A percentile compares a stretch with the other conserved stretches of the same genome.
These are phyloP conservation scores for Tetrahymena borealis DNA, from an alignment of 73 alveolate genomes.

Conservation along the genomic window DNA sequence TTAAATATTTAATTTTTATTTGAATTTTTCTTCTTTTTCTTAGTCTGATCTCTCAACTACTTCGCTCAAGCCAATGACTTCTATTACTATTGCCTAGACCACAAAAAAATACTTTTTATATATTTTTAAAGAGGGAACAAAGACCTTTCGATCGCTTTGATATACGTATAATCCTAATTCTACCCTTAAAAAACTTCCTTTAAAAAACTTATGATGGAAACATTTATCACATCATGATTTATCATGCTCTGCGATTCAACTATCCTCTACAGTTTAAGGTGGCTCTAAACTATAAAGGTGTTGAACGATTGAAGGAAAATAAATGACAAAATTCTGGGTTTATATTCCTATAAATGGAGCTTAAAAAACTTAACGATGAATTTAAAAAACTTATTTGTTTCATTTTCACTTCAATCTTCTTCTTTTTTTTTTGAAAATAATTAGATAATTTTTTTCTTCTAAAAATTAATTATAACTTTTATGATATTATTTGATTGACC, in stretches of 20 bases:
- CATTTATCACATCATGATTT: background rate
- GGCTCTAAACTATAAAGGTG: background rate
- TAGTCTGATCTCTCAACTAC: background rate
- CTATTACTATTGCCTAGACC: background rate
- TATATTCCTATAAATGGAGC: background rate
- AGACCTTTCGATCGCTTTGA: slow-evolving; percentile 1
- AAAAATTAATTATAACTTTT: background rate
- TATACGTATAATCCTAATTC: background rate
- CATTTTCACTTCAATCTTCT: background rate
- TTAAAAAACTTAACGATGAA: background rate
- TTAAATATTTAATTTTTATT: background rate
- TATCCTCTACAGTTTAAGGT: background rate
- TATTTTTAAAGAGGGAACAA: background rate
- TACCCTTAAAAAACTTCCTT: background rate
- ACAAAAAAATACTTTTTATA: background rate
- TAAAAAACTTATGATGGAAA: background rate
- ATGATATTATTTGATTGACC: no score
- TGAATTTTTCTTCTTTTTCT: background rate
- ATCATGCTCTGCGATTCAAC: background rate
- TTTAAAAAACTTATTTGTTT: background rate
- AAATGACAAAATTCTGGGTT: background rate
- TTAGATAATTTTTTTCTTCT: background rate
- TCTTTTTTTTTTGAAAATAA: background rate
- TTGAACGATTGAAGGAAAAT: background rate
- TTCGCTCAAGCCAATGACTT: background rate